These are phyloP conservation scores for Allodekkera sacchari DNA, from an alignment of 805 yeast genomes.

Conservation along the genomic window DNA sequence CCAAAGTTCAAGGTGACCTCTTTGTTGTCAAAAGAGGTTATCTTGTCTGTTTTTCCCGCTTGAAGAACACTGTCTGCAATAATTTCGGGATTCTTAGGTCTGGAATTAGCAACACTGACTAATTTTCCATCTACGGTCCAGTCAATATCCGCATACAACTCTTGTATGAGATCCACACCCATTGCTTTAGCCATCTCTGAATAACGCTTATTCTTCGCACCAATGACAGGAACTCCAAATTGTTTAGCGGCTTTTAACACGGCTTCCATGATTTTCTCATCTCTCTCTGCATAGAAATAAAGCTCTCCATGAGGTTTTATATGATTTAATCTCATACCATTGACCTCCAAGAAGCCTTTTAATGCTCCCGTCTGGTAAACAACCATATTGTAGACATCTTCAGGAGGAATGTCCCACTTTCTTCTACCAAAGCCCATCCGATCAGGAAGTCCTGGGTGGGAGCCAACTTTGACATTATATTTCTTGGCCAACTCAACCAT, in stretches of 20 bases:
- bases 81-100: slow-evolving; percentile 19
- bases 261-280: slow-evolving; percentile 28
- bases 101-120: slow-evolving; percentile 21
- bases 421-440: slow-evolving; percentile 33
- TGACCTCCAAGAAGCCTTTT: slow-evolving; percentile 28
- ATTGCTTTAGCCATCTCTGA: slow-evolving; percentile 21
- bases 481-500: slow-evolving; percentile 28
- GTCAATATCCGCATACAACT: slow-evolving; percentile 28
- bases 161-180: slow-evolving; percentile 29
- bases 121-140: slow-evolving; percentile 25
- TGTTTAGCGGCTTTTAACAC: slow-evolving; percentile 28
- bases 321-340: slow-evolving; percentile 25
- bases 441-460: slow-evolving; percentile 34
- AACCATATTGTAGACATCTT: slow-evolving; percentile 28
- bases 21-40: slow-evolving; percentile 17
- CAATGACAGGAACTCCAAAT: slow-evolving; percentile 28
- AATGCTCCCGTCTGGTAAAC: slow-evolving; percentile 33
- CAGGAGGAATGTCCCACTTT: slow-evolving; percentile 26
- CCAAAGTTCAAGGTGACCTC: slow-evolving; percentile 21
- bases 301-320: slow-evolving; percentile 33
- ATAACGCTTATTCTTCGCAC: slow-evolving; percentile 27
- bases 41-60: slow-evolving; percentile 21
- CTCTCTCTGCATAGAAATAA: slow-evolving; percentile 28
- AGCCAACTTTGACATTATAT: slow-evolving; percentile 27
- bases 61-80: slow-evolving; percentile 20